Percentiles rank a stretch among this genome's conserved stretches.
phyloP scores from a whole-genome alignment of 331 rosid species.

The Quercus tomentella region DNA sequence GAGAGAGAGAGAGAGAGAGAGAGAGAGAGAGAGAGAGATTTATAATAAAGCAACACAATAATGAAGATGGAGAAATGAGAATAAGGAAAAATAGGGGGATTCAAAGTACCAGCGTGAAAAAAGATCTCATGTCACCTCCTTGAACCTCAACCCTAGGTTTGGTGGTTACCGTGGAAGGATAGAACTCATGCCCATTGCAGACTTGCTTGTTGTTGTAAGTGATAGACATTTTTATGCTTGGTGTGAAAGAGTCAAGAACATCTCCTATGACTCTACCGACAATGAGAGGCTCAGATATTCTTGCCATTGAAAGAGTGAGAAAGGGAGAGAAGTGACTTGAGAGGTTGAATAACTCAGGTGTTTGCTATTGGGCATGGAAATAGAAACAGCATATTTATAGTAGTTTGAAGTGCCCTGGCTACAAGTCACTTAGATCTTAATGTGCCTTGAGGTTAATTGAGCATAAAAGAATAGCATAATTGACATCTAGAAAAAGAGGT shows the following conservation, averaged over 20 bases:
- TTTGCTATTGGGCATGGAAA: too few species aligned
- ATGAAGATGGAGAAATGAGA: neutral
- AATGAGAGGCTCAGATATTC: conserved; percentile 44
- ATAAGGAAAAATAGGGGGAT: neutral
- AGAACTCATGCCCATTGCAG: conserved; percentile 50
- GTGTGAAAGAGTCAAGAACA: conserved; percentile 69
- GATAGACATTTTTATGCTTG: conserved; percentile 32
- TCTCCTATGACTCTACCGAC: conserved; percentile 80
- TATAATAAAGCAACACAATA: neutral
- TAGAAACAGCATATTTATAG: conserved; percentile 30
- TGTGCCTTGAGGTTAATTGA: neutral
- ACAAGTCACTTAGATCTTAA: conserved; percentile 4
- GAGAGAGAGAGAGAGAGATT: too few species aligned
- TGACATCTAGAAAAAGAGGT: neutral
- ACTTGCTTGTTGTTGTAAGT: conserved; percentile 41
- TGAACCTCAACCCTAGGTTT: conserved; percentile 59
- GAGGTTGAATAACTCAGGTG: too few species aligned
- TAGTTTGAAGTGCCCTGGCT: conserved; percentile 2
- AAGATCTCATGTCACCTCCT: conserved; percentile 59
- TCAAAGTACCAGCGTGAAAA: conserved; percentile 43
- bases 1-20: neutral
- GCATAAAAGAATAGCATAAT: conserved; percentile 1
- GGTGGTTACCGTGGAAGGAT: conserved; percentile 41
- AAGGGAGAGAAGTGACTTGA: neutral
- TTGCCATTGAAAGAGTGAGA: conserved; percentile 22